Conservation (phyloP, 2,329 filamentous ascomycete genomes). For the Colletotrichum sp. region DNA sequence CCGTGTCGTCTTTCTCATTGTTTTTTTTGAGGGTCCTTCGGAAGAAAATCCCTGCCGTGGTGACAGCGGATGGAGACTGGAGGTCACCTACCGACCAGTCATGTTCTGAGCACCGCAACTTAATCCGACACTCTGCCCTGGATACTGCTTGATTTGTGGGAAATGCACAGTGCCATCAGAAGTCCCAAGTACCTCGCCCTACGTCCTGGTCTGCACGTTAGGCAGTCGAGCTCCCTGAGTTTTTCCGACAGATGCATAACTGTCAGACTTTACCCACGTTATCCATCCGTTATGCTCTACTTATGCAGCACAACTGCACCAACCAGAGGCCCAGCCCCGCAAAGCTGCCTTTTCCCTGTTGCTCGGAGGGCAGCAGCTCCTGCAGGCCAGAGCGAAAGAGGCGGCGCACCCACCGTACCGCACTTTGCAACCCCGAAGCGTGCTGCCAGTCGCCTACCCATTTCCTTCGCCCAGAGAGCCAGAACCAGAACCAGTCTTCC, state of each 20-base stretch:
- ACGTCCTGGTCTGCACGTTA: not conserved
- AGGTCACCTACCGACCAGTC: not conserved
- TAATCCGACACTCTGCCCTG: not conserved
- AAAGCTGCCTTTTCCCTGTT: not conserved
- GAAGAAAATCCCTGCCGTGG: conserved; percentile 8
- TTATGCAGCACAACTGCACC: conserved; percentile 2
- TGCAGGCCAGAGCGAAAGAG: conserved; percentile 15
- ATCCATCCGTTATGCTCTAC: not conserved
- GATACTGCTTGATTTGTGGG: not conserved
- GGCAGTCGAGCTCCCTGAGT: not conserved
- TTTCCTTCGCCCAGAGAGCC: conserved; percentile 17
- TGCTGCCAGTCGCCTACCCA: conserved; percentile 16
- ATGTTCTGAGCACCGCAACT: not conserved
- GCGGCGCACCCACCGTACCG: conserved; percentile 10
- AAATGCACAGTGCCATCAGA: not conserved
- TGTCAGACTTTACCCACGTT: not conserved
- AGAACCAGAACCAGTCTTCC: not conserved
- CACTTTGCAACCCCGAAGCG: conserved; percentile 17
- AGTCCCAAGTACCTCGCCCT: not conserved
- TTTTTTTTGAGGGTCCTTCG: not conserved
- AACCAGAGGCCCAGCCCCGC: conserved; percentile 2
- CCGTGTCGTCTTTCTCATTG: not conserved
- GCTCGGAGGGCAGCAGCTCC: conserved; percentile 8
- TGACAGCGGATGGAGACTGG: not conserved
- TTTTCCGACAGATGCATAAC: not conserved